A percentile compares a stretch with the other conserved stretches of the same genome.
Conservation (phyloP, 441 rosid species). For the Theobroma grandiflorum region DNA sequence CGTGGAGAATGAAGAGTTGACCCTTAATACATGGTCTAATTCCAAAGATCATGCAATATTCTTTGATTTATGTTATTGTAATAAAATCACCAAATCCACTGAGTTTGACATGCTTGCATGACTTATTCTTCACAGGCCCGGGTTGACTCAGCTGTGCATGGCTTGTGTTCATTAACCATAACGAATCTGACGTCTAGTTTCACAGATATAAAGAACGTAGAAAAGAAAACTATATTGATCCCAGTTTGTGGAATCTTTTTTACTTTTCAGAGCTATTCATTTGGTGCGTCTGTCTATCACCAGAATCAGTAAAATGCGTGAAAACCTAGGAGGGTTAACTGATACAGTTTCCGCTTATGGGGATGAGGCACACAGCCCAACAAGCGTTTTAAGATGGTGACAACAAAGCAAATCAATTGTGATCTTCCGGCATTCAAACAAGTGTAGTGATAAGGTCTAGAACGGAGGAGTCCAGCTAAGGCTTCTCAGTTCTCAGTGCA, state of each 20-base stretch:
- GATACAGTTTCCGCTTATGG: background rate
- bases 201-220: too few species aligned
- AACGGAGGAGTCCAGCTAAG: background rate
- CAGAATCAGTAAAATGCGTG: background rate
- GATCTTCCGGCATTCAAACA: constrained; percentile 18
- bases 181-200: too few species aligned
- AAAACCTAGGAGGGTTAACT: background rate
- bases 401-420: background rate
- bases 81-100: too few species aligned
- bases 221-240: too few species aligned
- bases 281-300: background rate
- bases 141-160: too few species aligned
- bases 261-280: background rate
- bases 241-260: background rate
- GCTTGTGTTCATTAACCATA: too few species aligned
- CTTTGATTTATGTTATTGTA: too few species aligned
- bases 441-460: constrained; percentile 9
- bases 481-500: constrained; percentile 29
- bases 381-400: background rate
- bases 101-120: too few species aligned
- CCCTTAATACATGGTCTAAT: too few species aligned
- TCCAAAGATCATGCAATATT: too few species aligned
- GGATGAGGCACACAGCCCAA: background rate
- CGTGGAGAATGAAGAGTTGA: too few species aligned
- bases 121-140: too few species aligned